phyloP scores from a whole-genome alignment of 805 yeast species.

The Metschnikowia dekortorum region DNA sequence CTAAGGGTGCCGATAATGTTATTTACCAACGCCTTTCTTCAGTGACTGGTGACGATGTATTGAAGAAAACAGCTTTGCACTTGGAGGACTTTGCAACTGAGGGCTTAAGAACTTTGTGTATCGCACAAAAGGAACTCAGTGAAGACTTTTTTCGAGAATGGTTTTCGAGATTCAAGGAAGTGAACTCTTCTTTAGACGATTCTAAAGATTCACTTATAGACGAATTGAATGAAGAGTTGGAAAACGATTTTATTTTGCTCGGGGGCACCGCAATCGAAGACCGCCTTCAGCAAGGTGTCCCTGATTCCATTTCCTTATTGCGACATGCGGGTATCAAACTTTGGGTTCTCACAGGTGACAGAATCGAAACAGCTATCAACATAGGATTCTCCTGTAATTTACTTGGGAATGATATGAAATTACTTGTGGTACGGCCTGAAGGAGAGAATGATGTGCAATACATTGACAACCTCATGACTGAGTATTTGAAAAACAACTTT shows the following conservation, averaged over 20 bases:
- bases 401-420: slow-evolving; percentile 62
- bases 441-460: slow-evolving; percentile 29
- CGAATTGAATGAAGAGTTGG: slow-evolving; percentile 54
- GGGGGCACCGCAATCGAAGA: slow-evolving; percentile 87
- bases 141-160: slow-evolving; percentile 47
- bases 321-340: slow-evolving; percentile 72
- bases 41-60: slow-evolving; percentile 40
- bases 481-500: slow-evolving; percentile 47
- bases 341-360: slow-evolving; percentile 83
- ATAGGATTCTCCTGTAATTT: slow-evolving; percentile 78
- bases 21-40: slow-evolving; percentile 44
- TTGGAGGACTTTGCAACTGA: slow-evolving; percentile 69
- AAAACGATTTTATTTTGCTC: slow-evolving; percentile 49
- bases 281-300: slow-evolving; percentile 72
- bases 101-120: slow-evolving; percentile 72
- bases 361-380: slow-evolving; percentile 78
- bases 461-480: slow-evolving; percentile 39
- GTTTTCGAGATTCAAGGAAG: slow-evolving; percentile 54
- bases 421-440: slow-evolving; percentile 57
- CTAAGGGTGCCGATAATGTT: slow-evolving; percentile 77
- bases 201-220: slow-evolving; percentile 58
- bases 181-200: slow-evolving; percentile 49
- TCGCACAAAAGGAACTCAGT: slow-evolving; percentile 54
- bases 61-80: slow-evolving; percentile 56
- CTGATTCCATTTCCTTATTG: slow-evolving; percentile 62